Evolutionary conservation across 352 stramenopile species (phyloP), one percentile per base, ranked within the genome.

Genomic region (Pythium oligandrum): DNA sequence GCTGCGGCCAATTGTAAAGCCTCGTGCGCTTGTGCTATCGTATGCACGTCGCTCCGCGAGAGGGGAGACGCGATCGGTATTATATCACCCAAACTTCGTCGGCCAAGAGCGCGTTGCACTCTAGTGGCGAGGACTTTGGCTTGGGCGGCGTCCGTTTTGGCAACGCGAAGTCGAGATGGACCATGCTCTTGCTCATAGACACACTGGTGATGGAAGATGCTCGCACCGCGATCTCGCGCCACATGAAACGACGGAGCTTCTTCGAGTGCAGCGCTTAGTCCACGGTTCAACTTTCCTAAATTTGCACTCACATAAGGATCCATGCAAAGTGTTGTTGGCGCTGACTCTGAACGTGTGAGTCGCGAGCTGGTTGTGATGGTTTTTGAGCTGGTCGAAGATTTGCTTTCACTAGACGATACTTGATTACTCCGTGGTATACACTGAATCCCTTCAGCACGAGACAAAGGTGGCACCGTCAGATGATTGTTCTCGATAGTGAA

Each of bases 181-280:
- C 68, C 66, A 39, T 68, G 52, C 10, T 61, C 56, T 12, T 67
- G 61, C 0, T 62, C 59, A n/a, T 63, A 42, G 30, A 74, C 51
- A 37, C 70, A 81, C 55, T 87, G 71, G 39, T 71, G 75, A 32
- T 71, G 63, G 51, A 86, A 77, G 42, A 85, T 79, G 43, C 64
- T 75, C 11, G 61, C 55, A 4, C 75, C 75, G 48, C 67, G 67
- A 37, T 86, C 61, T 9, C 70, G 70, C 2, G 47, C 42, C 17
- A 75, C 50, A 48, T 77, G 73, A 50, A 73, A 67, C 3, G 70
- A 57, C n/a, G 52, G 40, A 0, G 17, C 59, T 12, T 59, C 55
- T 8, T 69, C 61, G 12, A 87, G 55, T 36, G 67, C 78, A 39
- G 48, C 63, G 40, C 64, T 59, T 4, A 88, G 49, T 5, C 75